These are phyloP conservation scores for Acarospora socialis DNA, from an alignment of 2,329 filamentous ascomycete species.

Conservation along the genomic window DNA sequence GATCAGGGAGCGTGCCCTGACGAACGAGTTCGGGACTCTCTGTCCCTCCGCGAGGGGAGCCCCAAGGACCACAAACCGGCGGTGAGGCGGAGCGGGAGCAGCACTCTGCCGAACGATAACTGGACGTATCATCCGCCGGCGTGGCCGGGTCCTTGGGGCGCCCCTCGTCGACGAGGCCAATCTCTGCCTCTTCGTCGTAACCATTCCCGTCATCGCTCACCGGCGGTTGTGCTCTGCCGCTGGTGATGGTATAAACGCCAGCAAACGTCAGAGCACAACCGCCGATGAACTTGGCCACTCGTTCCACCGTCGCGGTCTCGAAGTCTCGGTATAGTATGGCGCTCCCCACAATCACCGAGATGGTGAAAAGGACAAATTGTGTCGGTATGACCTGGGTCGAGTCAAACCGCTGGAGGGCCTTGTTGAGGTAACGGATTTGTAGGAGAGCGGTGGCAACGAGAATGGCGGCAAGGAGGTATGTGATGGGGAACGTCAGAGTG, in stretches of 20 bases:
- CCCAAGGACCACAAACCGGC: too few species aligned
- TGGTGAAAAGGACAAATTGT: conserved; percentile 91
- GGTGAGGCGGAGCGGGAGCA: conserved; percentile 11
- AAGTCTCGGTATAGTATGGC: conserved; percentile 92
- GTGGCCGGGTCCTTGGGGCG: conserved; percentile 25
- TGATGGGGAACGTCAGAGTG: conserved; percentile 81
- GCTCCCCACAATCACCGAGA: conserved; percentile 89
- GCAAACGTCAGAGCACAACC: conserved; percentile 88
- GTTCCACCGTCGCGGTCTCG: conserved; percentile 59
- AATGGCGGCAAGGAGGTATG: conserved; percentile 69
- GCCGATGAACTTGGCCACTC: conserved; percentile 71
- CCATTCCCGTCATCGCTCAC: conserved; percentile 24
- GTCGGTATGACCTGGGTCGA: conserved; percentile 96
- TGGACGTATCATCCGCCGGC: conserved; percentile 19
- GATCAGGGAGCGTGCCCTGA: too few species aligned
- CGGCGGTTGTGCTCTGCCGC: conserved; percentile 47
- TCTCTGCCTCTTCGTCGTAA: conserved; percentile 50
- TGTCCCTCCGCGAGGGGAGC: too few species aligned
- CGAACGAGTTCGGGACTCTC: too few species aligned
- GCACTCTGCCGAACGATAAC: conserved; percentile 13
- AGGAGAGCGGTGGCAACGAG: conserved; percentile 76
- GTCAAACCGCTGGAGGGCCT: conserved; percentile 77
- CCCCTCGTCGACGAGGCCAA: conserved; percentile 46
- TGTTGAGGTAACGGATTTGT: conserved; percentile 96
- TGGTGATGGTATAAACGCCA: conserved; percentile 95